Base-by-base conservation (phyloP, 805 yeast genomes). In the Candida quercuum region DNA sequence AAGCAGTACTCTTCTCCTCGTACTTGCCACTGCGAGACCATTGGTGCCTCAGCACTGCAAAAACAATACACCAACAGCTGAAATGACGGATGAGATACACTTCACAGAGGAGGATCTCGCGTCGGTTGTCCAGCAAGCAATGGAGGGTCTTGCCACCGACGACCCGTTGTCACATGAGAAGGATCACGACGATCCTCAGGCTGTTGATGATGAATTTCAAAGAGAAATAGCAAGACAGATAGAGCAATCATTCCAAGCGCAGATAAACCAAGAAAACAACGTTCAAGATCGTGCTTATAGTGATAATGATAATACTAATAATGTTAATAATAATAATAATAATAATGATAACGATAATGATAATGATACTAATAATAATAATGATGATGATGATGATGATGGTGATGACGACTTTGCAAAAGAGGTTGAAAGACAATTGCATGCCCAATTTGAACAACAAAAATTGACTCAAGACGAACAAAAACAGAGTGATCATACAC, bases 41-140 rank as follows among this genome's bases (percentile, higher is more conserved):
- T n/a, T n/a, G n/a, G n/a, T n/a, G n/a, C n/a, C n/a, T n/a, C n/a
- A n/a, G n/a, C n/a, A n/a, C n/a, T n/a, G n/a, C n/a, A 12, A 26
- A 16, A 26, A 26, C 29, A 16, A 26, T 14, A 26, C 29, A 26
- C 33, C 22, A 12, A n/a, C n/a, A n/a, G n/a, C n/a, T n/a, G 12
- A 22, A 35, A 24, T 37, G 36, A 6, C 40, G 33, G 21, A 48
- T 46, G 14, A 19, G 5, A 4, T 29, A 3, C 17, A n/a, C 48
- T 38, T 41, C 30, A 38, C 43, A 9, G 67, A 59, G 28, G 58
- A 49, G 21, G 67, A 62, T 42, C 41, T 66, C 20, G 69, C 61
- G 16, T 58, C 62, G 16, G 66, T 61, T 14, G 70, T 64, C 4
- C 63, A 65, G 15, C 63, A 56, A 43, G 71, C 71, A 3, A 63